Evolutionary conservation across 345 rosid genomes (phyloP).

Genomic region (Lepidium aucheri): DNA sequence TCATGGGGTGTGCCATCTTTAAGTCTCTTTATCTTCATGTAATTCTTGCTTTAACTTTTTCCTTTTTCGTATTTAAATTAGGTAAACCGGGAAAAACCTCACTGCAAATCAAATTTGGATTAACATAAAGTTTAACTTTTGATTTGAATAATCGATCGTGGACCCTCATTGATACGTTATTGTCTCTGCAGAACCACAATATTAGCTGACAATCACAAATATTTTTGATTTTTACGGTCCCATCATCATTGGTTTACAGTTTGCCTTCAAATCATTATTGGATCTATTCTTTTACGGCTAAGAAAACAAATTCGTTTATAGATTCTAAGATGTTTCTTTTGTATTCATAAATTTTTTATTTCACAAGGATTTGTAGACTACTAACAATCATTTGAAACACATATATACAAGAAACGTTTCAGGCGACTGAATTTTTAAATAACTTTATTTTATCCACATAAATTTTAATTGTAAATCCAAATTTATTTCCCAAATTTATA

Average conservation of each 20-base stretch:
- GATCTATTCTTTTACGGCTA: conserved; percentile 3
- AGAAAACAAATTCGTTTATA: background rate
- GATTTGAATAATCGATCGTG: conserved; percentile 5
- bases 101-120: background rate
- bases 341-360: background rate
- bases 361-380: background rate
- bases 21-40: background rate
- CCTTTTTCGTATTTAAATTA: background rate
- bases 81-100: conserved; percentile 13
- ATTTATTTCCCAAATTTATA: no score
- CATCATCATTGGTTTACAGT: conserved; percentile 15
- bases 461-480: no score
- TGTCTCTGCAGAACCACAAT: conserved; percentile 16
- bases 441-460: background rate
- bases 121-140: conserved; percentile 1
- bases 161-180: conserved; percentile 21
- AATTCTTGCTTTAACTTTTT: background rate
- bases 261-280: conserved; percentile 5
- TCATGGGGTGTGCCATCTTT: conserved; percentile 24
- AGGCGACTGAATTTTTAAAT: background rate
- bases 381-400: background rate
- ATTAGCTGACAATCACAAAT: conserved; percentile 2
- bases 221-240: background rate
- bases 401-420: background rate
- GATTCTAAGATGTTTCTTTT: background rate